These are phyloP conservation scores for Cryptococcus sp. DNA, from an alignment of 1,284 basidiomycete species.

Conservation along the genomic window DNA sequence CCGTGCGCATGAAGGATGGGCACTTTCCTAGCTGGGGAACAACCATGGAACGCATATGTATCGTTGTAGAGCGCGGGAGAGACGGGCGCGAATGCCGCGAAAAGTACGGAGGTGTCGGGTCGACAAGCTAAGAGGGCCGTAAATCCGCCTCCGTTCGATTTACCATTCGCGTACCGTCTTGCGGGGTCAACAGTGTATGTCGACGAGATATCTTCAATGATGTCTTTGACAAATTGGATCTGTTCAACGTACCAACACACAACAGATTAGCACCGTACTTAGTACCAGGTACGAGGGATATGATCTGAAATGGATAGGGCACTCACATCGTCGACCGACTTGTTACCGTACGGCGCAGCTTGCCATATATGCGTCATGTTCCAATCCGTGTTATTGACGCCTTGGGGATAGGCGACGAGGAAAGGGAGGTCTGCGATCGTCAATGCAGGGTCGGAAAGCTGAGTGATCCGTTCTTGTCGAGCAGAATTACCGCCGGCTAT, in stretches of 20 bases:
- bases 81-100: conserved; percentile 34
- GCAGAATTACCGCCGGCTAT: conserved; percentile 30
- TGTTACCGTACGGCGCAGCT: conserved; percentile 32
- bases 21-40: conserved; percentile 21
- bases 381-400: conserved; percentile 28
- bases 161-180: conserved; percentile 31
- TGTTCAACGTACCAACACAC: too few relatives aligned
- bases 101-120: conserved; percentile 26
- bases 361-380: conserved; percentile 30
- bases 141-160: conserved; percentile 35
- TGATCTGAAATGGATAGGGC: neutral
- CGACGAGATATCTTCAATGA: conserved; percentile 20
- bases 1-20: conserved; percentile 32
- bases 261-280: too few relatives aligned
- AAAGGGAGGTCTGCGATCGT: conserved; percentile 25
- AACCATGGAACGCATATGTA: conserved; percentile 26
- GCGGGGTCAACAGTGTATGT: conserved; percentile 22
- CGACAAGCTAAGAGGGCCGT: conserved; percentile 26
- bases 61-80: conserved; percentile 30
- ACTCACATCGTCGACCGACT: conserved; percentile 35
- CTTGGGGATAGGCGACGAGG: conserved; percentile 31
- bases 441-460: conserved; percentile 25
- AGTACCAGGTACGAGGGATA: too few relatives aligned
- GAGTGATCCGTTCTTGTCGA: conserved; percentile 25
- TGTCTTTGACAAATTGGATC: conserved; percentile 33